Evolutionary conservation across 345 rosid species (phyloP), one percentile per base, ranked within the genome.

Genomic region (Lagerstroemia speciosa): DNA sequence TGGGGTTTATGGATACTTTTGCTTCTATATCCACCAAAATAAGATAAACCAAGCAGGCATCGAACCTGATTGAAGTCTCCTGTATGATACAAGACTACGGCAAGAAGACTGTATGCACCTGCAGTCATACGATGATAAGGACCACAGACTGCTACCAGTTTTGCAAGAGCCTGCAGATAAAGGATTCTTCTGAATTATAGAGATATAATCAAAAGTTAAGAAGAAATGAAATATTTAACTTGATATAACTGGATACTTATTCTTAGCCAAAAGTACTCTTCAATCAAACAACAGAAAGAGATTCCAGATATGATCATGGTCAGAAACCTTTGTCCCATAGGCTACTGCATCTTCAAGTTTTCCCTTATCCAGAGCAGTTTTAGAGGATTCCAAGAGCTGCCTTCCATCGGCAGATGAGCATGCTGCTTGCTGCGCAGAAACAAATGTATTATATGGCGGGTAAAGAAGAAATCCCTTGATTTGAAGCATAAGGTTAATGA

Each of bases 341-440:
- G 92, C 84, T 46, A 94, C 99, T 65, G 99, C 97, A 82, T 94
- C 99, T 85, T 91, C 99, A 72, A 94, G 99, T 80, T 94, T 94
- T 74, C 99, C 99, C 76, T 94, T 94, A 77, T 94, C 99, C 69
- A 91, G 80, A 71, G 99, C 99, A 66, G 99, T 91, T 84, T 94
- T 94, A 69, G 99, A 94, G 67, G 96, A 94, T 80, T 94, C 99
- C 67, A 94, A 81, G 72, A 94, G 99, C 70, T 91, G 97, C 71
- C 99, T 87, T 77, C 99, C 99, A 82, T 94, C 98, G 27, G 99
- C 99, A 79, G 99, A 89, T 71, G 99, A 89, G 85, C 96, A 94
- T 65, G 99, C 96, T 62, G 96, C 97, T 94, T 94, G 97, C 99
- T 94, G 92, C 76, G 75, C 60, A 77, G 62, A 76, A 75, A 53